These are phyloP conservation scores for Rhynchospora breviuscula DNA, from an alignment of 176 grass and related monocot genomes.

Conservation along the genomic window DNA sequence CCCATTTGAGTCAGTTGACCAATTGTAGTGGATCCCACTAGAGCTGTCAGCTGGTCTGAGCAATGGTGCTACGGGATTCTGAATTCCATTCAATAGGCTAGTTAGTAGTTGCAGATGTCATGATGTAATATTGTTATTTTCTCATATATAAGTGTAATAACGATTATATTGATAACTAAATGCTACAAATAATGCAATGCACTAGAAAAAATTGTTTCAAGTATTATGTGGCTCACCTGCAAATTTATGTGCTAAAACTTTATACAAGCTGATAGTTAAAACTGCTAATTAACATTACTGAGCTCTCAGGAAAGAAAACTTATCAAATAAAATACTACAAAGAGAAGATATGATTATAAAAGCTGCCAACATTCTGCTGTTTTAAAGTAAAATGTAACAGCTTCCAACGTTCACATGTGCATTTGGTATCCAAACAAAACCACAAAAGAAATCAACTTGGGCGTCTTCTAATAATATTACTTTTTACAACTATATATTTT, in stretches of 20 bases:
- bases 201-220: neutral
- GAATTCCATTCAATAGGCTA: slow-evolving; percentile 18
- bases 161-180: neutral
- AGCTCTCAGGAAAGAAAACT: neutral
- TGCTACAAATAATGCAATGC: neutral
- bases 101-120: slow-evolving; percentile 28
- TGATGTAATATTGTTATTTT: slow-evolving; percentile 13
- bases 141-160: neutral
- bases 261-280: neutral
- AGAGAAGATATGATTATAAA: neutral
- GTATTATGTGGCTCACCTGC: neutral
- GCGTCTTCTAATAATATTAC: neutral
- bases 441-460: neutral
- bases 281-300: neutral
- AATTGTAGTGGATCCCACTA: slow-evolving; percentile 38
- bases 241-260: neutral
- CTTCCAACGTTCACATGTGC: neutral
- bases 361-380: neutral
- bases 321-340: neutral
- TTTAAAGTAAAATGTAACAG: neutral
- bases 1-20: slow-evolving; percentile 38
- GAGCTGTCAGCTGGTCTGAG: slow-evolving; percentile 44
- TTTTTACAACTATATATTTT: neutral
- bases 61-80: slow-evolving; percentile 69
- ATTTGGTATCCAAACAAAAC: neutral